Evolutionary conservation across 2,329 filamentous ascomycete species (phyloP).

Genomic region (Pseudogymnoascus sp.): DNA sequence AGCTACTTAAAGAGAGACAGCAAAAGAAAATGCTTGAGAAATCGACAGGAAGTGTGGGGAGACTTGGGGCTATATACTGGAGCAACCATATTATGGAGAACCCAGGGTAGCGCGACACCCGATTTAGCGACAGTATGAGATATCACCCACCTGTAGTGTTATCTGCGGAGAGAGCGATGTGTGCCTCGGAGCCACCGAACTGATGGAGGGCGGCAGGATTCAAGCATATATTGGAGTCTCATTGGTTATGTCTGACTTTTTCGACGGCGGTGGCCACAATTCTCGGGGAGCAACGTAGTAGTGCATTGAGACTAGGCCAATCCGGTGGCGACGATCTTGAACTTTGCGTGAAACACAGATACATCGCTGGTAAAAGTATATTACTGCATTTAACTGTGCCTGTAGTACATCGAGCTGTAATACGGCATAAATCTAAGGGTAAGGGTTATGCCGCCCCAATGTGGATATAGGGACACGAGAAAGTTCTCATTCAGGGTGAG

Average conservation of each 20-base stretch:
- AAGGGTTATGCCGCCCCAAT: background rate
- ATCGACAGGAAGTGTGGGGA: background rate
- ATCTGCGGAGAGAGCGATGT: background rate
- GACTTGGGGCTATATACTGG: conserved; percentile 8
- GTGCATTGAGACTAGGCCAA: background rate
- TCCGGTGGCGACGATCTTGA: conserved; percentile 1
- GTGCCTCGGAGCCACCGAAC: conserved; percentile 1
- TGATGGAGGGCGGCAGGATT: background rate
- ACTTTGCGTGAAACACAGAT: background rate
- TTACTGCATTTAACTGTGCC: background rate
- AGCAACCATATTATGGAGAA: conserved; percentile 2
- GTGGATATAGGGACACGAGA: background rate
- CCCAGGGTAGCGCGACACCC: background rate
- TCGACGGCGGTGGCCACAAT: conserved; percentile 2
- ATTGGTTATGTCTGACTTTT: background rate
- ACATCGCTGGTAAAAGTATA: background rate
- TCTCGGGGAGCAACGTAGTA: conserved; percentile 4
- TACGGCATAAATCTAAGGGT: background rate
- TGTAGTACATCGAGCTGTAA: background rate
- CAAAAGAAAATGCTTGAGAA: background rate
- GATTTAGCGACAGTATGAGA: conserved; percentile 4
- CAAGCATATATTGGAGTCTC: background rate
- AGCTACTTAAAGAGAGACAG: conserved; percentile 3
- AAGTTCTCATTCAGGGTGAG: background rate
- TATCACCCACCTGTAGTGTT: background rate